These are phyloP conservation scores for Quercus ilex DNA, from an alignment of 306 rosid genomes.

Conservation along the genomic window DNA sequence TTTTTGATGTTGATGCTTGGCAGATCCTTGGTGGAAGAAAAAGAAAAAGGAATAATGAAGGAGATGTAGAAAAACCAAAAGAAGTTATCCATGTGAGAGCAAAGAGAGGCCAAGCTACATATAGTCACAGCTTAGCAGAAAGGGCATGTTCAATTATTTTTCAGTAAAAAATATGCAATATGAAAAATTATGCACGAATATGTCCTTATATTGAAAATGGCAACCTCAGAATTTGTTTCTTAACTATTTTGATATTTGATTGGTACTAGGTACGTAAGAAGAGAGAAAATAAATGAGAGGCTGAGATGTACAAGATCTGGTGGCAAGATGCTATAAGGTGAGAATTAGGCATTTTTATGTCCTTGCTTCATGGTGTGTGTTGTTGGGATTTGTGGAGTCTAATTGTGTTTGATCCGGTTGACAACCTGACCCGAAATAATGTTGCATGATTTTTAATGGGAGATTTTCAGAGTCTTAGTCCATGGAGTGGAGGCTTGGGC, in stretches of 20 bases:
- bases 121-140: constrained; percentile 71
- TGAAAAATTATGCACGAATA: too few relatives aligned
- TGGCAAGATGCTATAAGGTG: constrained; percentile 73
- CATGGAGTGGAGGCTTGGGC: too few relatives aligned
- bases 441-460: too few relatives aligned
- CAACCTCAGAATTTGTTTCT: background rate
- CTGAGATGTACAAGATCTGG: constrained; percentile 50
- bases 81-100: constrained; percentile 66
- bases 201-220: background rate
- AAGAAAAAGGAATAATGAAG: constrained; percentile 42
- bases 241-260: background rate
- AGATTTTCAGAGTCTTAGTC: too few relatives aligned
- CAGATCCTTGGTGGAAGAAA: constrained; percentile 45
- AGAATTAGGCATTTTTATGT: too few relatives aligned
- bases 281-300: constrained; percentile 62
- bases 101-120: constrained; percentile 71
- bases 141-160: constrained; percentile 33
- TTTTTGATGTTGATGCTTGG: constrained; percentile 5
- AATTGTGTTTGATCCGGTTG: too few relatives aligned
- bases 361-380: too few relatives aligned
- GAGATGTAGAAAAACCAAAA: constrained; percentile 32
- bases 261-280: constrained; percentile 53
- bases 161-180: too few relatives aligned
- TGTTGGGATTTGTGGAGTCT: too few relatives aligned
- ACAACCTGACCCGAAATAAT: too few relatives aligned